These are phyloP conservation scores for Zalaria obscura DNA, from an alignment of 2,329 filamentous ascomycete genomes.

Conservation along the genomic window DNA sequence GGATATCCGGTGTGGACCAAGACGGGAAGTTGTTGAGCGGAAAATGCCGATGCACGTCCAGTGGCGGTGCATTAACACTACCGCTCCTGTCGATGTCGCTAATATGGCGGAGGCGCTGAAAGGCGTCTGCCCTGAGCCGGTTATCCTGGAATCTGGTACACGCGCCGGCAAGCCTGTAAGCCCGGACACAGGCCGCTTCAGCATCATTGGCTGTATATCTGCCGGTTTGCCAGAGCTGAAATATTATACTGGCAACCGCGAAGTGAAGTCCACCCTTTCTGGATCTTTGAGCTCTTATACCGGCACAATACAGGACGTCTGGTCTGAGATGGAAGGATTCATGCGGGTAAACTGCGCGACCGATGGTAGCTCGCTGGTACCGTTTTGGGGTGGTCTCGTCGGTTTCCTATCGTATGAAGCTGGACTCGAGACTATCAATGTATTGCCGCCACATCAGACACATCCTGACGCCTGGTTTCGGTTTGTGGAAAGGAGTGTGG, in stretches of 20 bases:
- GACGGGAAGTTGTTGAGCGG: not conserved
- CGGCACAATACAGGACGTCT: constrained; percentile 3
- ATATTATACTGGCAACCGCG: constrained; percentile 7
- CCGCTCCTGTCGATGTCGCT: constrained; percentile 15
- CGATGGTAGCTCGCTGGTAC: constrained; percentile 22
- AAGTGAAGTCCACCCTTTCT: constrained; percentile 1
- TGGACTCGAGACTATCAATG: constrained; percentile 48
- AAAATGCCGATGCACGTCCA: not conserved
- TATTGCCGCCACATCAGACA: constrained; percentile 23
- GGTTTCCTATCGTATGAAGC: constrained; percentile 79
- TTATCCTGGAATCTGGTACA: constrained; percentile 33
- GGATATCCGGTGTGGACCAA: not conserved
- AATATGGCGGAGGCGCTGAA: constrained; percentile 22
- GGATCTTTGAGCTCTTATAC: not conserved
- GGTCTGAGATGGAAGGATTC: constrained; percentile 17
- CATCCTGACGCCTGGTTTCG: constrained; percentile 60
- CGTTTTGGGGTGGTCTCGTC: constrained; percentile 74
- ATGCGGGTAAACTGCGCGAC: constrained; percentile 21
- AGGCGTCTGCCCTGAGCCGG: constrained; percentile 19
- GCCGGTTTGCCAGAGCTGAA: constrained; percentile 29
- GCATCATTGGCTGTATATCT: constrained; percentile 57
- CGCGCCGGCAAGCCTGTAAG: constrained; percentile 26
- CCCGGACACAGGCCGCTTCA: constrained; percentile 47
- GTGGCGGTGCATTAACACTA: constrained; percentile 1
- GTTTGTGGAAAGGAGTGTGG: constrained; percentile 64